A percentile compares a stretch with the other conserved stretches of the same genome.
phyloP scores from a whole-genome alignment of 371 early-diverging fungal genomes.

The Mycotypha africana region DNA sequence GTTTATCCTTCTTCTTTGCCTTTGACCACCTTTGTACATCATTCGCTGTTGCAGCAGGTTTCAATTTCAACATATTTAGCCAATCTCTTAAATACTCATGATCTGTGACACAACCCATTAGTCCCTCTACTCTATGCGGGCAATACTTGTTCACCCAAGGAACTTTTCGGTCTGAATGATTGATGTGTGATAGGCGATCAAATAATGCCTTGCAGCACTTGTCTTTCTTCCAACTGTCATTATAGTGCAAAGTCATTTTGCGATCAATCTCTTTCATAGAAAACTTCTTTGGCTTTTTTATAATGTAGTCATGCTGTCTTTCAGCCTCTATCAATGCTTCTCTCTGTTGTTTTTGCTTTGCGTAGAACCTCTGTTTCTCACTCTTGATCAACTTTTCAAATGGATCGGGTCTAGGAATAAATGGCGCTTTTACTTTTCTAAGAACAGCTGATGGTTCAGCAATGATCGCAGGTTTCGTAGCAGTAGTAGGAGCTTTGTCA shows the following conservation, averaged over 20 bases:
- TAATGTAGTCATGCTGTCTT: no score
- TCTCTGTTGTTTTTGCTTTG: not conserved
- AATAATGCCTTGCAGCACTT: no score
- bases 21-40: no score
- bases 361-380: not conserved
- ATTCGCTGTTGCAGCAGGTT: not conserved
- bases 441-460: not conserved
- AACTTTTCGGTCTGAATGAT: not conserved
- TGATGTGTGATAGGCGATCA: no score
- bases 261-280: no score
- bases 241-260: no score
- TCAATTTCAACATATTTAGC: constrained; percentile 21
- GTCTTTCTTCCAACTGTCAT: no score
- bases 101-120: constrained; percentile 10
- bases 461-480: not conserved
- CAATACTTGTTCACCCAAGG: constrained; percentile 34
- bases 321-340: no score
- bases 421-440: not conserved
- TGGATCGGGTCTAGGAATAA: not conserved
- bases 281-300: no score
- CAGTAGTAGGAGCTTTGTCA: not conserved
- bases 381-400: not conserved
- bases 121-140: constrained; percentile 10
- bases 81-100: constrained; percentile 14
- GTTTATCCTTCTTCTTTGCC: constrained; percentile 2